Evolutionary conservation across 768 basidiomycete species (phyloP).

Genomic region (Mycena pura): DNA sequence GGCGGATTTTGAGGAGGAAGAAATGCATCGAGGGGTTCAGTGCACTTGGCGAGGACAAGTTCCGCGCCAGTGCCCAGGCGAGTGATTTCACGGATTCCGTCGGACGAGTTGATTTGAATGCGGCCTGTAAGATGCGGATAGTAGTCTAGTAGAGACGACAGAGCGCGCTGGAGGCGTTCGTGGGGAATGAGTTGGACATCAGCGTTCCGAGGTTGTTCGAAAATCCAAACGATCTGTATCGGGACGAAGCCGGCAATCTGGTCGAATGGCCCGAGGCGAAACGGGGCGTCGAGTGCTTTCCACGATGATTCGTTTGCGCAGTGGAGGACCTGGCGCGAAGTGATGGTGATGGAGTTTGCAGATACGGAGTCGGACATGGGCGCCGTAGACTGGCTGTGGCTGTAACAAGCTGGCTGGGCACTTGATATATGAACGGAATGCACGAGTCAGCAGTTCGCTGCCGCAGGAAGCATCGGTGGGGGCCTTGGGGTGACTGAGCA

Average conservation of each 20-base stretch:
- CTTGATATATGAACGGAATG: too few species aligned
- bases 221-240: slow-evolving; percentile 26
- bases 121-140: slow-evolving; percentile 29
- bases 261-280: slow-evolving; percentile 26
- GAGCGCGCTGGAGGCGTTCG: slow-evolving; percentile 22
- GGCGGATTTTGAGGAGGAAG: slow-evolving; percentile 3
- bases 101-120: slow-evolving; percentile 4
- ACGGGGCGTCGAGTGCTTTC: slow-evolving; percentile 10
- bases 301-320: slow-evolving; percentile 14
- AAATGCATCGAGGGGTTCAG: slow-evolving; percentile 22
- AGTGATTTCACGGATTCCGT: slow-evolving; percentile 13
- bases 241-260: slow-evolving; percentile 22
- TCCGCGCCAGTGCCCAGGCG: slow-evolving; percentile 22
- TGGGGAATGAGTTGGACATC: slow-evolving; percentile 12
- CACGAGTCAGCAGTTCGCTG: too few species aligned
- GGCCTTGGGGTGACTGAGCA: too few species aligned
- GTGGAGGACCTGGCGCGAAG: slow-evolving; percentile 2
- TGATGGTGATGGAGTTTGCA: slow-evolving; percentile 1
- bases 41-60: slow-evolving; percentile 23
- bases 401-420: too few species aligned
- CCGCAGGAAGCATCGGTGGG: too few species aligned
- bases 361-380: too few species aligned
- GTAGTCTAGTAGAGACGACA: slow-evolving; percentile 18
- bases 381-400: too few species aligned
- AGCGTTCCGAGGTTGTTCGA: background rate